phyloP scores from a whole-genome alignment of 2,329 filamentous ascomycete species.

The Claviceps fusiformis region DNA sequence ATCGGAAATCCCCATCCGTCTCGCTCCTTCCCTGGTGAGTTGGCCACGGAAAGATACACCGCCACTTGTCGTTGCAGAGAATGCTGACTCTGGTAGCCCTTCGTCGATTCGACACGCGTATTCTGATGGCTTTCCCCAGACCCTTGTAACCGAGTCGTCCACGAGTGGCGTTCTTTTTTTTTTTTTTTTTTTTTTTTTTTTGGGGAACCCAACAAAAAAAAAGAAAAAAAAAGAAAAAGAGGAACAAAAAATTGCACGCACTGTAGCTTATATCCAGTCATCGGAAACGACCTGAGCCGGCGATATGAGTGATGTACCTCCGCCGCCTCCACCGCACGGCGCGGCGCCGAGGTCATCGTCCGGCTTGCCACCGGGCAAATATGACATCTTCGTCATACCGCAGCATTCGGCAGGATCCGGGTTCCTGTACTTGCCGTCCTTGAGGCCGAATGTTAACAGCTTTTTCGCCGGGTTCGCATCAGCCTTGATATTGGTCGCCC shows the following conservation, averaged over 20 bases:
- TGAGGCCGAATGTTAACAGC: slow-evolving; percentile 76
- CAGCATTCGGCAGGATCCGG: slow-evolving; percentile 79
- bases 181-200: no score
- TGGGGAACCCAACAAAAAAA: no score
- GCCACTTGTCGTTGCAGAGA: background rate
- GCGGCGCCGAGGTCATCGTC: slow-evolving; percentile 54
- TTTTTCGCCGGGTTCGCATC: slow-evolving; percentile 78
- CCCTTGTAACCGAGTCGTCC: slow-evolving; percentile 11
- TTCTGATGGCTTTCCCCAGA: slow-evolving; percentile 18
- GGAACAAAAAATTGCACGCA: background rate
- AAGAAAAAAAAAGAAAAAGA: no score
- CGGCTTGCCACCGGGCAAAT: slow-evolving; percentile 75
- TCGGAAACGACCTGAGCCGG: background rate
- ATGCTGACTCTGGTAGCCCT: slow-evolving; percentile 4
- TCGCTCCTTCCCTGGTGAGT: slow-evolving; percentile 1
- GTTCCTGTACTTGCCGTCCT: slow-evolving; percentile 86
- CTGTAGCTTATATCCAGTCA: background rate
- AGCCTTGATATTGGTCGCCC: slow-evolving; percentile 55
- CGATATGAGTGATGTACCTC: slow-evolving; percentile 43
- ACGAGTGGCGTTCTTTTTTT: background rate
- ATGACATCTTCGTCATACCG: slow-evolving; percentile 95
- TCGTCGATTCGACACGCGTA: background rate
- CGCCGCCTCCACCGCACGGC: slow-evolving; percentile 79
- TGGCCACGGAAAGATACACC: background rate
- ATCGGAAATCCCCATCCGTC: background rate